Conservation (phyloP, 495 filamentous ascomycete genomes). For the Penicillium flavigenum region DNA sequence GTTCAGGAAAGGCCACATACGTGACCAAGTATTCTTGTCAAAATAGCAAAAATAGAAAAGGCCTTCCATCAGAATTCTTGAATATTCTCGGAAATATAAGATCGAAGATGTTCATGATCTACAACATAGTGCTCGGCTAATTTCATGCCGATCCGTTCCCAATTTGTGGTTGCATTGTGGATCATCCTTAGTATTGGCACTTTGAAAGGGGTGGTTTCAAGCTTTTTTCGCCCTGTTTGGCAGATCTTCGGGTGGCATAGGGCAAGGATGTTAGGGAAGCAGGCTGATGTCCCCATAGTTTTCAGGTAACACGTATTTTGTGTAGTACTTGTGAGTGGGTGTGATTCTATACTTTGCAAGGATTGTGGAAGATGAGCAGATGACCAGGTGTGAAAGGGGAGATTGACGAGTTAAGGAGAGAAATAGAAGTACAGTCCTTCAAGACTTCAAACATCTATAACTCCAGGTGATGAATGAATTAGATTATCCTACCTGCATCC, state of each 20-base stretch:
- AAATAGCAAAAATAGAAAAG: constrained; percentile 48
- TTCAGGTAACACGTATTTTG: constrained; percentile 4
- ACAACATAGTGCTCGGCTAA: constrained; percentile 3
- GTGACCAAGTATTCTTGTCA: no score
- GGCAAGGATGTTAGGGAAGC: constrained; percentile 22
- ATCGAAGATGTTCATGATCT: neutral
- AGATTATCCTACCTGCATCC: no score
- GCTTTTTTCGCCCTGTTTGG: constrained; percentile 52
- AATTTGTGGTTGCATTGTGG: constrained; percentile 53
- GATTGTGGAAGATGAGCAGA: constrained; percentile 11
- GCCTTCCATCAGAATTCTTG: constrained; percentile 54
- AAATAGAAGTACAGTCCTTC: neutral
- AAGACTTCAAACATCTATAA: no score
- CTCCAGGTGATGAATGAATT: no score
- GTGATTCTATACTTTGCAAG: constrained; percentile 7
- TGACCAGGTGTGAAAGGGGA: neutral
- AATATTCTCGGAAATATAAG: constrained; percentile 48
- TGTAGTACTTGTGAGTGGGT: constrained; percentile 5
- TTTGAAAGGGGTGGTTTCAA: constrained; percentile 42
- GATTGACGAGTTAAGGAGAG: neutral
- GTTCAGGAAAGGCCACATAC: no score
- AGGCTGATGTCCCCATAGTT: constrained; percentile 13
- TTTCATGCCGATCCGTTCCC: constrained; percentile 44
- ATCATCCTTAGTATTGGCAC: constrained; percentile 48
- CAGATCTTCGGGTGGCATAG: constrained; percentile 34